phyloP scores from a whole-genome alignment of 2,329 filamentous ascomycete species.

The Fusarium cyanostomum region DNA sequence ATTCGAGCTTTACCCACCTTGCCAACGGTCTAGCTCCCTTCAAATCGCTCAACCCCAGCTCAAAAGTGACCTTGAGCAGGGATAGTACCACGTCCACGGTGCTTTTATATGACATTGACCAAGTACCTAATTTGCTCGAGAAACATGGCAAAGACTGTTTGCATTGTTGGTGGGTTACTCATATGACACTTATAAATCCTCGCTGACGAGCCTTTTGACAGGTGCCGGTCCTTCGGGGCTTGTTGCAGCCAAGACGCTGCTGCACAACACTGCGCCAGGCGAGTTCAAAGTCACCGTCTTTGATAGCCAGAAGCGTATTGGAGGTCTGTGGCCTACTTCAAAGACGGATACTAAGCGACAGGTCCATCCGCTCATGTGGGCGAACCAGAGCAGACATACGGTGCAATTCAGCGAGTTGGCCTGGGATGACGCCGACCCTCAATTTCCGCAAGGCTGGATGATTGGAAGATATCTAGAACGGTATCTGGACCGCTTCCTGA shows the following conservation, averaged over 20 bases:
- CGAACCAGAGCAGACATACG: conserved; percentile 81
- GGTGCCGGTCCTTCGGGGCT: conserved; percentile 76
- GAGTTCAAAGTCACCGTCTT: conserved; percentile 76
- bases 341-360: conserved; percentile 60
- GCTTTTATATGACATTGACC: conserved; percentile 33
- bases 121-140: conserved; percentile 18
- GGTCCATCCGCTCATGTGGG: conserved; percentile 73
- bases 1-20: not conserved
- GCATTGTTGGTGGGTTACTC: conserved; percentile 50
- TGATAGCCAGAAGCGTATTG: conserved; percentile 71
- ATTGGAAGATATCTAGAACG: conserved; percentile 75
- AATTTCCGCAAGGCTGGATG: conserved; percentile 81
- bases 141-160: conserved; percentile 53
- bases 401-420: conserved; percentile 77
- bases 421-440: conserved; percentile 69
- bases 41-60: conserved; percentile 39
- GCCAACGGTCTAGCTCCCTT: not conserved
- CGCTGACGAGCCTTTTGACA: conserved; percentile 43
- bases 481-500: conserved; percentile 69
- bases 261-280: conserved; percentile 64
- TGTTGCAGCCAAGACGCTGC: conserved; percentile 76
- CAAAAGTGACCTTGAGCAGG: conserved; percentile 14
- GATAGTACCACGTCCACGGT: not conserved
- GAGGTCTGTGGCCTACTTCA: conserved; percentile 78
- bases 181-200: not conserved